Base-by-base conservation (phyloP, 441 rosid species). In the Melastoma candidum region DNA sequence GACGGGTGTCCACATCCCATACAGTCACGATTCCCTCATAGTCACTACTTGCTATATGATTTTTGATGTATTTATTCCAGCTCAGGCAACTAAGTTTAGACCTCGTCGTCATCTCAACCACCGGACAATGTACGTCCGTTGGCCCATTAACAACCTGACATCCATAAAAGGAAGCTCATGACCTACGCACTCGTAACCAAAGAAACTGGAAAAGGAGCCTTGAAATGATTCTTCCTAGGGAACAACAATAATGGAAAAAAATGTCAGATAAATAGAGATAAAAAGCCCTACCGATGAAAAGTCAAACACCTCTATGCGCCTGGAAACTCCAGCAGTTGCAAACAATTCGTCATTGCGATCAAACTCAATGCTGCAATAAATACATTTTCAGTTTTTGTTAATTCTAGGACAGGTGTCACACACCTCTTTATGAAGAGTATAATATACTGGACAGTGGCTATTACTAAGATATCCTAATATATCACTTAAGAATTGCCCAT, bases 301-400 rank as follows among this genome's bases (percentile, higher is more conserved):
- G 77, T 90, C 97, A 63, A 85, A 94, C 67, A 90, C 87, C 78
- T 94, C 87, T 63, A 94, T 90, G 60, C 95, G 75, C 61, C 95
- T 71, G 46, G 97, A 94, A 66, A 94, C 99, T 71, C 99, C 99
- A 58, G 97, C 99, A 49, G 96, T 90, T 56, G 99, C 99, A 71
- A 90, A 94, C 53, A 82, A 63, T 74, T 94, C 94, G 72, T 90
- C 97, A 65, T 94, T 97, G 10, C 95, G 83, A 64, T 94, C 92
- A 75, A 94, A 94, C 71, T 94, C 97, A 71, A 84, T 85, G 87
- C 97, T 94, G 92, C 71, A 68, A 17, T 70, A 51, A 25, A n/a
- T 68, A 64, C 13, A 65, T 49, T 26, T 13, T 58, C 57, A 17
- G 22, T 12, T 56, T 29, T 41, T 12, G 45, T 22, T 26, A 53